These are phyloP conservation scores for Melampsora americana DNA, from an alignment of 1,284 basidiomycete genomes.

Conservation along the genomic window DNA sequence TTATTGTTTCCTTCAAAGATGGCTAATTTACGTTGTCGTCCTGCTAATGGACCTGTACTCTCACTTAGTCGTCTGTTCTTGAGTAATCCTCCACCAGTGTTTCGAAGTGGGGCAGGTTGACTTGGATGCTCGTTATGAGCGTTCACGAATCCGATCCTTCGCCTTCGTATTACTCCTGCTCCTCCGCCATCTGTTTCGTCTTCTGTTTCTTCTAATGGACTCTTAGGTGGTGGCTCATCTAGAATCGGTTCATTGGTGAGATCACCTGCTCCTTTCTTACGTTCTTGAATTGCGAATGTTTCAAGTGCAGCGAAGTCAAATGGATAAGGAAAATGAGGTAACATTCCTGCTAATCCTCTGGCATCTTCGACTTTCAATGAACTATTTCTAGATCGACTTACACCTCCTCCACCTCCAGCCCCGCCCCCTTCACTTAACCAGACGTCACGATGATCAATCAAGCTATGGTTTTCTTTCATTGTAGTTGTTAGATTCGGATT, in stretches of 20 bases:
- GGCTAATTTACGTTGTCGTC: conserved; percentile 9
- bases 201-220: conserved; percentile 37
- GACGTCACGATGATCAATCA: background rate
- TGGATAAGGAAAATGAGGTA: conserved; percentile 35
- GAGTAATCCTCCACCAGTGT: background rate
- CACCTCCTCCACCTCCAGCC: no score
- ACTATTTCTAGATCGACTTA: no score
- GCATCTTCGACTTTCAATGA: no score
- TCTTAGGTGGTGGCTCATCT: conserved; percentile 10
- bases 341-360: conserved; percentile 2
- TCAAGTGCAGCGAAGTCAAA: conserved; percentile 81
- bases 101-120: background rate
- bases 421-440: background rate
- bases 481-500: no score
- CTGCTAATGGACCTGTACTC: background rate
- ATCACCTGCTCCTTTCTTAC: conserved; percentile 55
- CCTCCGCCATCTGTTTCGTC: conserved; percentile 52
- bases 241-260: conserved; percentile 55
- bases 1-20: conserved; percentile 19
- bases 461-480: background rate
- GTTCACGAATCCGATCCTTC: conserved; percentile 19
- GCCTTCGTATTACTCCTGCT: conserved; percentile 41
- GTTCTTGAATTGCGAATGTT: conserved; percentile 71
- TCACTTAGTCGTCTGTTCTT: conserved; percentile 15
- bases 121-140: background rate